These are phyloP conservation scores for Plectosphaerella cucumerina DNA, from an alignment of 2,329 filamentous ascomycete species.

Conservation along the genomic window DNA sequence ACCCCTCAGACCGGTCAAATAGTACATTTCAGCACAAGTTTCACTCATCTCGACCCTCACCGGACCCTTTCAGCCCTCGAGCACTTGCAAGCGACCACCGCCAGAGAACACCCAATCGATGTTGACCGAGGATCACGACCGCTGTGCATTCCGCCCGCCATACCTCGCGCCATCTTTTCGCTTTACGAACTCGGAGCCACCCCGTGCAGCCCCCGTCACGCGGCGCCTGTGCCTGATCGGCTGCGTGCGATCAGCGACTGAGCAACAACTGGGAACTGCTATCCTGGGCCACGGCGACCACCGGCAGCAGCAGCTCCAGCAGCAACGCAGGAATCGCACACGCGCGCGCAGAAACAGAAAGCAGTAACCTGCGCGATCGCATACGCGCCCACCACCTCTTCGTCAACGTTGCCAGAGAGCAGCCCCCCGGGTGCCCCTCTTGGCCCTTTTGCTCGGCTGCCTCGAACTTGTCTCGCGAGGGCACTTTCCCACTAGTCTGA, in stretches of 20 bases:
- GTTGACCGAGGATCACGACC: neutral
- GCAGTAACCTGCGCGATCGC: neutral
- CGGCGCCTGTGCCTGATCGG: neutral
- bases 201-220: neutral
- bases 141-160: neutral
- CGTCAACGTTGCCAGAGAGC: neutral
- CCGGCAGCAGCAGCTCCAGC: slow-evolving; percentile 8
- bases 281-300: neutral
- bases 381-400: neutral
- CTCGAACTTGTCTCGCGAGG: neutral
- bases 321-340: slow-evolving; percentile 4
- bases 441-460: neutral
- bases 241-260: neutral
- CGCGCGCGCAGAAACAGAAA: slow-evolving; percentile 1
- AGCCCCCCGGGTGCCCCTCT: neutral
- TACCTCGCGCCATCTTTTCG: no score
- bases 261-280: no score
- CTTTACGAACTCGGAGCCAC: no score
- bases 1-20: slow-evolving; percentile 38
- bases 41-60: slow-evolving; percentile 29
- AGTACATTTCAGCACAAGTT: slow-evolving; percentile 32
- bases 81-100: slow-evolving; percentile 6
- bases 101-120: neutral
- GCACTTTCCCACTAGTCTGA: neutral
- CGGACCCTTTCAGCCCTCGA: slow-evolving; percentile 32